Percentiles rank a stretch among this genome's conserved stretches.
These are phyloP conservation scores for Oropetium thomaeum DNA, from an alignment of 176 grass and related monocot genomes.

Conservation along the genomic window DNA sequence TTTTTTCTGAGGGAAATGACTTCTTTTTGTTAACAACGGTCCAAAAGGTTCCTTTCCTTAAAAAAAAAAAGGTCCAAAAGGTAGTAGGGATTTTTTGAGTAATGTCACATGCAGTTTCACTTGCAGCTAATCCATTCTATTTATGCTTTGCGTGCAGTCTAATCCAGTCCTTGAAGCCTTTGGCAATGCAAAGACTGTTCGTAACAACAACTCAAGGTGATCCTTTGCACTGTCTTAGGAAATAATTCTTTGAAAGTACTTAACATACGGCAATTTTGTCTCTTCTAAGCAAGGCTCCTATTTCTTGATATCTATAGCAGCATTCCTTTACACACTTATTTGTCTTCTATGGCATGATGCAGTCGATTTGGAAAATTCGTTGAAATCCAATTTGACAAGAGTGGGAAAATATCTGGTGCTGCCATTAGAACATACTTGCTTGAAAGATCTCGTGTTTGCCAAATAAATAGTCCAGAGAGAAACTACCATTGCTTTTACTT, in stretches of 20 bases:
- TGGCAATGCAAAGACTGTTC: conserved; percentile 93
- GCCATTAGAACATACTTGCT: conserved; percentile 99
- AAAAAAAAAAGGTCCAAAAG: not conserved
- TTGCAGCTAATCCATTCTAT: not conserved
- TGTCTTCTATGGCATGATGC: conserved; percentile 30
- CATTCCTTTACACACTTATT: conserved; percentile 18
- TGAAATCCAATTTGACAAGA: conserved; percentile 95
- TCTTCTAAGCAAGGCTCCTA: conserved; percentile 12
- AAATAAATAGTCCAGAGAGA: conserved; percentile 92
- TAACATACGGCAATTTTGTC: conserved; percentile 7
- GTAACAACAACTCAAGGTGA: conserved; percentile 94
- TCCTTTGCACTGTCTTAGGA: conserved; percentile 18
- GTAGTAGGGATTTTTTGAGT: conserved; percentile 9
- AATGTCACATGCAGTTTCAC: conserved; percentile 7
- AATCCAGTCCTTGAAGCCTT: conserved; percentile 99
- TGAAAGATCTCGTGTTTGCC: conserved; percentile 93
- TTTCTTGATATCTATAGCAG: not conserved
- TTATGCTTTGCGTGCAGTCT: conserved; percentile 55
- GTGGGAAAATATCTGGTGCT: conserved; percentile 90
- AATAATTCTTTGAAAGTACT: conserved; percentile 7
- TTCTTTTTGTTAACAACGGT: no score
- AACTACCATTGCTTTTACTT: conserved; percentile 99
- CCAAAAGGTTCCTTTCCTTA: no score
- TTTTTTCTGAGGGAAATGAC: no score
- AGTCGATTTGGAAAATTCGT: conserved; percentile 99